Evolutionary conservation across 2,329 filamentous ascomycete species (phyloP).

Genomic region (Colletotrichum karsti): DNA sequence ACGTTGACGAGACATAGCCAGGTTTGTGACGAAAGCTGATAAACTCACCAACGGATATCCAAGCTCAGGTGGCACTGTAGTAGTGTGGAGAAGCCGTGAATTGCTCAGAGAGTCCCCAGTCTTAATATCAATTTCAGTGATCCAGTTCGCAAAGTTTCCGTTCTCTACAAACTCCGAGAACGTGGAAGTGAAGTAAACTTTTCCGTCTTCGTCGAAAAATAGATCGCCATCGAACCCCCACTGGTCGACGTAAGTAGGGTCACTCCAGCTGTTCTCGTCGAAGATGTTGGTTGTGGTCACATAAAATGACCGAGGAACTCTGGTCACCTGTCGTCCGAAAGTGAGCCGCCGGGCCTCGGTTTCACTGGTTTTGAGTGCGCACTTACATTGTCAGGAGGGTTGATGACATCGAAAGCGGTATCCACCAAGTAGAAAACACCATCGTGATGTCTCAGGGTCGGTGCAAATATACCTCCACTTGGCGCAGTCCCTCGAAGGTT

Average conservation of each 20-base stretch:
- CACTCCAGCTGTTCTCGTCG: slow-evolving; percentile 27
- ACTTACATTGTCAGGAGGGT: slow-evolving; percentile 25
- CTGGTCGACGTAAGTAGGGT: slow-evolving; percentile 29
- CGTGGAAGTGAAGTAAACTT: slow-evolving; percentile 21
- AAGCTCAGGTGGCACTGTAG: slow-evolving; percentile 24
- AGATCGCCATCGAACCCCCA: slow-evolving; percentile 30
- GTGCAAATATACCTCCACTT: slow-evolving; percentile 28
- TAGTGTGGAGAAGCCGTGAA: slow-evolving; percentile 24
- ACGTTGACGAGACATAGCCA: slow-evolving; percentile 31
- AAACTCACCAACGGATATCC: slow-evolving; percentile 45
- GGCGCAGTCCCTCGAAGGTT: slow-evolving; percentile 27
- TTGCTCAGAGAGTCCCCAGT: slow-evolving; percentile 26
- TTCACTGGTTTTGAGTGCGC: not conserved
- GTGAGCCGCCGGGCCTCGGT: rapidly evolving
- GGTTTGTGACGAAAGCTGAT: too few relatives aligned
- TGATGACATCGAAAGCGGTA: slow-evolving; percentile 26
- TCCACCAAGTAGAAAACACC: slow-evolving; percentile 25
- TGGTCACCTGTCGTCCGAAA: slow-evolving; percentile 9
- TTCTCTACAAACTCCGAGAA: slow-evolving; percentile 23
- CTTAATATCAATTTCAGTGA: slow-evolving; percentile 29
- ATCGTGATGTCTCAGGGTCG: slow-evolving; percentile 23
- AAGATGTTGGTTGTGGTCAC: slow-evolving; percentile 27
- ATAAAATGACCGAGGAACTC: slow-evolving; percentile 26
- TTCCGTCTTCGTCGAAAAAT: slow-evolving; percentile 27
- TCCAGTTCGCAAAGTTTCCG: slow-evolving; percentile 29